These are phyloP conservation scores for Diaporthe helianthi DNA, from an alignment of 2,329 filamentous ascomycete genomes.

Conservation along the genomic window DNA sequence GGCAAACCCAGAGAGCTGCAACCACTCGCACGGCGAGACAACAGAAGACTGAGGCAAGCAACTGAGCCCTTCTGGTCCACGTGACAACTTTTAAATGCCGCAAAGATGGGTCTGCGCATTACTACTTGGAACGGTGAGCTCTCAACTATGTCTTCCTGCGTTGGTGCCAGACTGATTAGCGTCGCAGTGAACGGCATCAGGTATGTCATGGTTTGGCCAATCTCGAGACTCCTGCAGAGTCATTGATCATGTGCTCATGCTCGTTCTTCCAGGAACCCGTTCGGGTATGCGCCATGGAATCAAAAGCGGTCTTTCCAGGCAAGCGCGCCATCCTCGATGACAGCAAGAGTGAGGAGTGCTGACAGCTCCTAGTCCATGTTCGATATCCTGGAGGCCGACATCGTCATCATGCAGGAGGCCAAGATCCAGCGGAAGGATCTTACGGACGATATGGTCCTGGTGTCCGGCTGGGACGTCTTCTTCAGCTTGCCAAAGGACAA, in stretches of 20 bases:
- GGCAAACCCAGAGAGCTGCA: background rate
- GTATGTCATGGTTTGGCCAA: slow-evolving; percentile 47
- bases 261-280: slow-evolving; percentile 69
- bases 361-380: slow-evolving; percentile 77
- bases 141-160: background rate
- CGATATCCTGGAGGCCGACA: slow-evolving; percentile 88
- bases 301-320: slow-evolving; percentile 74
- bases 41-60: slow-evolving; percentile 12
- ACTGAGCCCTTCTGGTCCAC: background rate
- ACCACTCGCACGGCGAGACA: slow-evolving; percentile 14
- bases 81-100: background rate
- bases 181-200: slow-evolving; percentile 78
- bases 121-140: slow-evolving; percentile 83
- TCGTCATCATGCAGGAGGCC: slow-evolving; percentile 92
- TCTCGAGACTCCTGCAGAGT: slow-evolving; percentile 18
- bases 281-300: slow-evolving; percentile 84
- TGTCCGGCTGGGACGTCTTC: slow-evolving; percentile 94
- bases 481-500: slow-evolving; percentile 94
- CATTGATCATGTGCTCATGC: background rate
- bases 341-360: background rate
- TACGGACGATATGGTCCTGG: slow-evolving; percentile 92
- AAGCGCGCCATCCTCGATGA: slow-evolving; percentile 22
- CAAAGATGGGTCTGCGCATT: slow-evolving; percentile 76
- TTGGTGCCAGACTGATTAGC: slow-evolving; percentile 38
- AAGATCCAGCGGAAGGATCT: slow-evolving; percentile 96